Base-by-base conservation (phyloP, 768 basidiomycete species). In the Termitomyces sp. region DNA sequence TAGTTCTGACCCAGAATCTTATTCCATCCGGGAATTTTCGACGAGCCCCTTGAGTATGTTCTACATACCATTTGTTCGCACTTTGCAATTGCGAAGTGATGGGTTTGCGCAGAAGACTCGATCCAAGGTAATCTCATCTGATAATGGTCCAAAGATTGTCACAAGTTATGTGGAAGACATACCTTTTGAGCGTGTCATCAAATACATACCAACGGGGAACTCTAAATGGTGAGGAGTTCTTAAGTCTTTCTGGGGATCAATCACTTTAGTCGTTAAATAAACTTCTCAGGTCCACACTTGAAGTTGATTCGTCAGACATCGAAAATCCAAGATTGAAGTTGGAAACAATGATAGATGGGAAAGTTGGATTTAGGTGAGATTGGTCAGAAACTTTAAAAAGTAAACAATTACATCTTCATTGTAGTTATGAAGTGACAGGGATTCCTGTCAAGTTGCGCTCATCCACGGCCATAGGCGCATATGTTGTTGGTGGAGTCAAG, bases 21-120 rank as follows among this genome's bases (percentile, higher is more conserved):
- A 84, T 60, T 62, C 73, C 8, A 76, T 89, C 27, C 70, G 75
- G 44, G 90, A 91, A 66, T 77, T 90, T 58, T 88, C 86, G 24
- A 89, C 88, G 6, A 81, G 79, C 60, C 89, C 90, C 5, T 65
- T 88, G 66, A 87, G 78, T 72, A 85, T 84, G 84, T 87, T 87
- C 70, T 83, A 84, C 62, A 74, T 87, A 43, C 87, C 87, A 2
- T 75, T 87, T 53, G 54, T 84, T 37, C 74, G 80, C 32, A 88
- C 86, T 18, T 71, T 88, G 20, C 72, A 65, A 26, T 65, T 67
- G 60, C 68, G 69, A 56, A 85, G 82, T 68, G 71, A 78, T 27
- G 74, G 73, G 18, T 72, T 70, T 30, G 76, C 84, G 13, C 65
- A 71, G 9, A 71, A 69, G 42, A 75, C 62, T 20, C 67, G 63